phyloP scores from a whole-genome alignment of 106 monocot genomes.

The Platanthera zijinensis region DNA sequence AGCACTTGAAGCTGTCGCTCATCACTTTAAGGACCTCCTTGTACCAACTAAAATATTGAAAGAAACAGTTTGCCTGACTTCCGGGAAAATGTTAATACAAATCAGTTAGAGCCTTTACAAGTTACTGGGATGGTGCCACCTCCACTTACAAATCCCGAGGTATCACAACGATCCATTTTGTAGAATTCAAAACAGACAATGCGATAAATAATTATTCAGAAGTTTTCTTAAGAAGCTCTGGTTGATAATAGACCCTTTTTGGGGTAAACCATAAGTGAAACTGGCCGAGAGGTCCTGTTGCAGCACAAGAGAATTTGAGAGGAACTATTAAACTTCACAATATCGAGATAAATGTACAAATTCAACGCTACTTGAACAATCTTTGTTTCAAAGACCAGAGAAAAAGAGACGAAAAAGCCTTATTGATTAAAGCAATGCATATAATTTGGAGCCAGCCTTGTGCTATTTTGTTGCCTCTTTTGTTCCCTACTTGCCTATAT shows the following conservation, averaged over 20 bases:
- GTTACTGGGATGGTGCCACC: constrained; percentile 18
- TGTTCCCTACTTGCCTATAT: too few species aligned
- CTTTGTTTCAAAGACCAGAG: not conserved
- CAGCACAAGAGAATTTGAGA: not conserved
- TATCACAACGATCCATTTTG: constrained; percentile 49
- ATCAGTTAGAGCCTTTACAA: not conserved
- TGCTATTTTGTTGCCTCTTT: not conserved
- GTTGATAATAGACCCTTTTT: not conserved
- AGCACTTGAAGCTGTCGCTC: constrained; percentile 11
- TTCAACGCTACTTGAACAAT: not conserved
- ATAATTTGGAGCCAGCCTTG: not conserved
- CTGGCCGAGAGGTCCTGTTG: constrained; percentile 7
- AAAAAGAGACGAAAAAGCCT: not conserved
- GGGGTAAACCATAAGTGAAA: not conserved
- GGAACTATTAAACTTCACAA: not conserved
- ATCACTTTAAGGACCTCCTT: constrained; percentile 15
- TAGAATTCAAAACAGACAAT: constrained; percentile 4
- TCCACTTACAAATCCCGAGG: constrained; percentile 57
- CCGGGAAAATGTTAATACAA: constrained; percentile 13
- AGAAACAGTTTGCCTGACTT: constrained; percentile 26
- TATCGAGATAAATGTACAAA: not conserved
- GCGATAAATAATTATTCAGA: constrained; percentile 1
- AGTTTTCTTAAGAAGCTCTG: not conserved
- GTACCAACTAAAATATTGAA: constrained; percentile 5
- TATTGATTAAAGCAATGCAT: not conserved